Percentiles rank a stretch among this genome's conserved stretches.
Evolutionary conservation across 345 rosid species (phyloP).

Genomic region (Acer negundo): DNA sequence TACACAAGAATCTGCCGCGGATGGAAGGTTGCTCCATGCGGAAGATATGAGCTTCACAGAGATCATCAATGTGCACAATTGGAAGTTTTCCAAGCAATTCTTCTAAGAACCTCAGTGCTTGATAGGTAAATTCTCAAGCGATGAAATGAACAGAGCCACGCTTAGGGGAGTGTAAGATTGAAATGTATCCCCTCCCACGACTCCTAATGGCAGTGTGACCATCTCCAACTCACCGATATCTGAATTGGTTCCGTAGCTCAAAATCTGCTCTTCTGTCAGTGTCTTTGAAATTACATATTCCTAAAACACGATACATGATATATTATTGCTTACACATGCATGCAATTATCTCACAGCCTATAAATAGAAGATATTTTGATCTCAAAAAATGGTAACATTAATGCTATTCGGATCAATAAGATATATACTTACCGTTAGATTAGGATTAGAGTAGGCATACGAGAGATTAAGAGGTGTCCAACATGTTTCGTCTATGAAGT

Average conservation of each 20-base stretch:
- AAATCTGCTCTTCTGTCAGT: constrained; percentile 36
- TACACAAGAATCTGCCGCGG: constrained; percentile 39
- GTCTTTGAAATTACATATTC: constrained; percentile 40
- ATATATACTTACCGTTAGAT: not conserved
- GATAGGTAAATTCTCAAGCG: not conserved
- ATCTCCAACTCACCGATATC: constrained; percentile 32
- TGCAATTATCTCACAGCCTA: not conserved
- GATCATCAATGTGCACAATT: constrained; percentile 53
- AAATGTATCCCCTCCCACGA: constrained; percentile 47
- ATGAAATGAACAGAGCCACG: constrained; percentile 21
- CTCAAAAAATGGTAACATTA: too few relatives aligned
- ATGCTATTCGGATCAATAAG: not conserved
- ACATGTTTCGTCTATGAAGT: not conserved
- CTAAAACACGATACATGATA: constrained; percentile 16
- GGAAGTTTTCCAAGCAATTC: constrained; percentile 48
- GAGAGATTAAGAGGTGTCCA: constrained; percentile 5
- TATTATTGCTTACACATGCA: not conserved
- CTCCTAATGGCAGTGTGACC: constrained; percentile 33
- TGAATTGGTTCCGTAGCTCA: constrained; percentile 19
- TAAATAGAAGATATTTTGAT: too few relatives aligned
- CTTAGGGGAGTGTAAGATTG: constrained; percentile 26
- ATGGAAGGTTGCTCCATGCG: constrained; percentile 37
- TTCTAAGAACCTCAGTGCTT: constrained; percentile 31
- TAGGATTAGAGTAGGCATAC: not conserved
- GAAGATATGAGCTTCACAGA: constrained; percentile 42